Percentiles rank a stretch among this genome's conserved stretches.
phyloP scores from a whole-genome alignment of 768 basidiomycete species.

The Boletus tylopilopsis region DNA sequence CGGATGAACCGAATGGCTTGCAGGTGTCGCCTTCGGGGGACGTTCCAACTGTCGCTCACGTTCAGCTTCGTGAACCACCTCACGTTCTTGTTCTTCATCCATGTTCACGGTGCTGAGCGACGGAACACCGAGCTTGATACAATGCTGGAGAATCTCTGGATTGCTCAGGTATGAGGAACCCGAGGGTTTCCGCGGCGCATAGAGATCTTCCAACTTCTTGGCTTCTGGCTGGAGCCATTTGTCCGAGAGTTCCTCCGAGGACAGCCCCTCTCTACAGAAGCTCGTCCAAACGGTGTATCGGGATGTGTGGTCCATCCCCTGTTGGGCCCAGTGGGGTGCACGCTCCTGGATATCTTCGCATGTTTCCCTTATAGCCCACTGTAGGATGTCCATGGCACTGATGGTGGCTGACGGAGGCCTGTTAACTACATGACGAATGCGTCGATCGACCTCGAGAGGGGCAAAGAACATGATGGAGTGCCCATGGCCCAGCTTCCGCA shows the following conservation, averaged over 20 bases:
- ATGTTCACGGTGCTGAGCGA: not conserved
- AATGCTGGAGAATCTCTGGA: not conserved
- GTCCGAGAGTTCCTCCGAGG: constrained; percentile 6
- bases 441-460: constrained; percentile 40
- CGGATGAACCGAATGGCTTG: constrained; percentile 20
- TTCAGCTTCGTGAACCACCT: constrained; percentile 44
- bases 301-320: constrained; percentile 36
- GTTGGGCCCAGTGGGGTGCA: constrained; percentile 41
- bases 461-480: constrained; percentile 50
- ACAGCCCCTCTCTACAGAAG: constrained; percentile 9
- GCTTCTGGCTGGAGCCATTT: constrained; percentile 42
- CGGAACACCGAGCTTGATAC: constrained; percentile 5
- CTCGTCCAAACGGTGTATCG: constrained; percentile 25
- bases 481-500: constrained; percentile 46
- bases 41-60: constrained; percentile 38
- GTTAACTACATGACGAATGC: constrained; percentile 30
- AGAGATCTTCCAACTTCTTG: constrained; percentile 30
- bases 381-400: constrained; percentile 34
- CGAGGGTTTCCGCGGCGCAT: not conserved
- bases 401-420: constrained; percentile 5
- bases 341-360: constrained; percentile 39
- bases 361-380: constrained; percentile 45
- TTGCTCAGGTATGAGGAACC: not conserved
- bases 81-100: constrained; percentile 40
- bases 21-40: constrained; percentile 26